Evolutionary conservation across 2,329 filamentous ascomycete genomes (phyloP).

Genomic region (Apiospora aurea): DNA sequence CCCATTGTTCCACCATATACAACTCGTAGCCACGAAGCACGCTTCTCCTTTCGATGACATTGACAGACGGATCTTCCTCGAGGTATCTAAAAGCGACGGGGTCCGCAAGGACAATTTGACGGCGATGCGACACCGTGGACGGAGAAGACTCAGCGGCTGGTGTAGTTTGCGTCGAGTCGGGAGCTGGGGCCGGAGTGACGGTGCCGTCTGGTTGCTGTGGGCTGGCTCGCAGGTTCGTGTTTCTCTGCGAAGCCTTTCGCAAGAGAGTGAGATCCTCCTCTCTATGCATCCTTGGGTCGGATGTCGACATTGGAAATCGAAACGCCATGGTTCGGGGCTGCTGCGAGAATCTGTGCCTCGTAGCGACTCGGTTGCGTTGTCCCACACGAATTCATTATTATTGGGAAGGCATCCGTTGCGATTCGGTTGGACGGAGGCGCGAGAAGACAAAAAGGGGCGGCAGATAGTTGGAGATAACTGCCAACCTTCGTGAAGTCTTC

Average conservation of each 20-base stretch:
- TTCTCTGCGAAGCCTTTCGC: constrained; percentile 41
- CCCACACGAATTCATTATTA: constrained; percentile 19
- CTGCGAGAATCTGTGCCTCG: constrained; percentile 27
- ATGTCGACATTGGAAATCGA: constrained; percentile 37
- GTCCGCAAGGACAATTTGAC: constrained; percentile 64
- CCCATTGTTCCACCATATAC: constrained; percentile 97
- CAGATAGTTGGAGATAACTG: not conserved
- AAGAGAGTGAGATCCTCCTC: constrained; percentile 49
- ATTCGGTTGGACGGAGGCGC: not conserved
- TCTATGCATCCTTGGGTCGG: constrained; percentile 43
- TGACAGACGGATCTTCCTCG: constrained; percentile 81
- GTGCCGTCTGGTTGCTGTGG: constrained; percentile 35
- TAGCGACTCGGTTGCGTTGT: constrained; percentile 20
- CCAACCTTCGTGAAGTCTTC: not conserved
- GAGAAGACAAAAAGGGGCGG: not conserved
- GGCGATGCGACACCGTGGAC: constrained; percentile 43
- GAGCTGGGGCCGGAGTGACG: constrained; percentile 29
- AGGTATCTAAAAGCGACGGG: constrained; percentile 73
- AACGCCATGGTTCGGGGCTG: constrained; percentile 41
- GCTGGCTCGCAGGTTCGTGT: constrained; percentile 29
- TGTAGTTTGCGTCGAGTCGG: constrained; percentile 34
- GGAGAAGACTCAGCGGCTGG: constrained; percentile 30
- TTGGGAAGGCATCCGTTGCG: constrained; percentile 2
- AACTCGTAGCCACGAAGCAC: constrained; percentile 85
- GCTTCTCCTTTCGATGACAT: constrained; percentile 74